Conservation (phyloP, 2,329 filamentous ascomycete species). For the Pleurostoma richardsiae region DNA sequence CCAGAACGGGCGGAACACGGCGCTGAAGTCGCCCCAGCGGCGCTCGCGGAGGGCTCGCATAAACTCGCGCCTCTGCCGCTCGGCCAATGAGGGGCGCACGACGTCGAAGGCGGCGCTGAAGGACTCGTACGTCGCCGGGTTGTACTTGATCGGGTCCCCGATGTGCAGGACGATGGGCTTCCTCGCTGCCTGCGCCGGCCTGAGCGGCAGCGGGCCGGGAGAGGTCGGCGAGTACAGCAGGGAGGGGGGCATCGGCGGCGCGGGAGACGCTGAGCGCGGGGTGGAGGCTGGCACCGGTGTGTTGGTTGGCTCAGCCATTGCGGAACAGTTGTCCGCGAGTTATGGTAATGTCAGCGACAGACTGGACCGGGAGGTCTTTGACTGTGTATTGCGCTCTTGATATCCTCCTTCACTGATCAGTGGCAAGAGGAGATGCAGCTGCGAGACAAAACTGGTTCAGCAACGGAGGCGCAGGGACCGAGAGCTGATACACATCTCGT, state of each 20-base stretch:
- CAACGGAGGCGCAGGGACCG: too few relatives aligned
- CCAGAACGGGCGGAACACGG: slow-evolving; percentile 52
- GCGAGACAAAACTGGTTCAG: too few relatives aligned
- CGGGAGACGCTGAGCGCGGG: slow-evolving; percentile 20
- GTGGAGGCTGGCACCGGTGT: slow-evolving; percentile 21
- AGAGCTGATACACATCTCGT: too few relatives aligned
- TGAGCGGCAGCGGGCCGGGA: slow-evolving; percentile 10
- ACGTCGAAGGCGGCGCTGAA: slow-evolving; percentile 41
- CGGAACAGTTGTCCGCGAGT: not conserved
- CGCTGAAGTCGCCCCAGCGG: slow-evolving; percentile 50
- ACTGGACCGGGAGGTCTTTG: too few relatives aligned
- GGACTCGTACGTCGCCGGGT: slow-evolving; percentile 37
- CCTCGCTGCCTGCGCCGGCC: slow-evolving; percentile 12
- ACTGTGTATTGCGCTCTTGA: too few relatives aligned
- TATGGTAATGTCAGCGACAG: too few relatives aligned
- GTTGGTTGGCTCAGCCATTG: slow-evolving; percentile 24
- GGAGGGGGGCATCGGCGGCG: slow-evolving; percentile 16
- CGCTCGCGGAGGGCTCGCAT: slow-evolving; percentile 41
- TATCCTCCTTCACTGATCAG: too few relatives aligned
- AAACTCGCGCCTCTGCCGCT: slow-evolving; percentile 46
- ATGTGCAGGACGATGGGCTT: slow-evolving; percentile 65
- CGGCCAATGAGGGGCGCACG: slow-evolving; percentile 41
- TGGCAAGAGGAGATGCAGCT: too few relatives aligned
- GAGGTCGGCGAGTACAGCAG: slow-evolving; percentile 16
- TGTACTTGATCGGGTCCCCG: slow-evolving; percentile 58